Percentiles rank a stretch among this genome's conserved stretches.
phyloP scores from a whole-genome alignment of 352 stramenopile genomes.

The Peronospora tabacina region DNA sequence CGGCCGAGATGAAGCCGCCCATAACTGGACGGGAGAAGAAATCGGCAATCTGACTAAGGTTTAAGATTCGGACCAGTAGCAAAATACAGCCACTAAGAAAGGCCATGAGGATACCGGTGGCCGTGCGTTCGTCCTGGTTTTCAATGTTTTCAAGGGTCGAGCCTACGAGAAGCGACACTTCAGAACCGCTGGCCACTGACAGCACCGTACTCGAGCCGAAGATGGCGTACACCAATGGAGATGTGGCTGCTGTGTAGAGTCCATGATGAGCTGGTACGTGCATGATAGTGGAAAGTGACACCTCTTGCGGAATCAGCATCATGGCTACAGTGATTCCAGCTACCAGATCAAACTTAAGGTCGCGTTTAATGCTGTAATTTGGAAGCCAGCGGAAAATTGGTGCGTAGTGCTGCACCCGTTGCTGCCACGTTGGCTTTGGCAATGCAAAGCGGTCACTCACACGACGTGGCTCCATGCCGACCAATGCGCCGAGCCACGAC shows the following conservation, averaged over 20 bases:
- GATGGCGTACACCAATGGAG: constrained; percentile 13
- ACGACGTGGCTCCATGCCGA: constrained; percentile 4
- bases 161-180: constrained; percentile 15
- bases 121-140: constrained; percentile 10
- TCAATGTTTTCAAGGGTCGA: constrained; percentile 13
- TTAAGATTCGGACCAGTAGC: constrained; percentile 8
- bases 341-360: constrained; percentile 19
- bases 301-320: constrained; percentile 17
- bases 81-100: constrained; percentile 16
- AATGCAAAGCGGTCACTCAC: constrained; percentile 14
- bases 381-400: constrained; percentile 18
- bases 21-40: constrained; percentile 20
- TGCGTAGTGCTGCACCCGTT: constrained; percentile 16
- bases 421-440: constrained; percentile 10
- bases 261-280: constrained; percentile 11
- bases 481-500: not conserved
- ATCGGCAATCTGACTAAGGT: constrained; percentile 16
- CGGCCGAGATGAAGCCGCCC: constrained; percentile 16
- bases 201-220: constrained; percentile 18
- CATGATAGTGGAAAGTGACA: constrained; percentile 14
- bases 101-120: constrained; percentile 11
- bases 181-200: constrained; percentile 13
- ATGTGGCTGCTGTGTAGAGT: constrained; percentile 14
- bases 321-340: constrained; percentile 11
- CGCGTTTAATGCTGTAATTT: constrained; percentile 17